Percentiles rank a stretch among this genome's conserved stretches.
Conservation (phyloP, 2,329 filamentous ascomycete species). For the Sphaerulina populicola region DNA sequence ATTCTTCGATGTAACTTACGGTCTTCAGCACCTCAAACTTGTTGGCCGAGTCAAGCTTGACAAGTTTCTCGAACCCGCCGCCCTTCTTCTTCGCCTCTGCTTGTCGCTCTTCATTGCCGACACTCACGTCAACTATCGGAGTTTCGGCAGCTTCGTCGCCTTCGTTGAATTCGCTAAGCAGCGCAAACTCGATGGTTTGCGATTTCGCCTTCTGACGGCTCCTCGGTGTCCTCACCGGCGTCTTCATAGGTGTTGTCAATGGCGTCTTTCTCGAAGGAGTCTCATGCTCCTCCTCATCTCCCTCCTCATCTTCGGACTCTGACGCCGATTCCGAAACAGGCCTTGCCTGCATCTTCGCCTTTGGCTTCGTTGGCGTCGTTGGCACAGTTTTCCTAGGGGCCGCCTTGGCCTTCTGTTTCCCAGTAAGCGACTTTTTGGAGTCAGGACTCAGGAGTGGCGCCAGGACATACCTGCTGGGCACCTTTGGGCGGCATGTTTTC, state of each 20-base stretch:
- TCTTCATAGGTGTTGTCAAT: slow-evolving; percentile 13
- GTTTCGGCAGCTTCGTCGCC: slow-evolving; percentile 11
- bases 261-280: slow-evolving; percentile 6
- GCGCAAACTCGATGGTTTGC: slow-evolving; percentile 7
- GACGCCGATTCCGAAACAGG: background rate
- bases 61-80: slow-evolving; percentile 22
- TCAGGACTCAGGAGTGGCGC: background rate
- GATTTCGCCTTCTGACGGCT: slow-evolving; percentile 2
- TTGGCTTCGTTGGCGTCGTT: background rate
- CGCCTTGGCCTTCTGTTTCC: slow-evolving; percentile 8
- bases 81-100: slow-evolving; percentile 19
- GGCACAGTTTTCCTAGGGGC: slow-evolving; percentile 3
- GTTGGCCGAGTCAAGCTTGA: slow-evolving; percentile 29
- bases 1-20: slow-evolving; percentile 19
- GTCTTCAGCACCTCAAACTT: slow-evolving; percentile 31
- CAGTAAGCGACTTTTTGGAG: background rate
- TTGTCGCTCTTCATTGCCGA: slow-evolving; percentile 19
- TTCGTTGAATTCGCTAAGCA: slow-evolving; percentile 8
- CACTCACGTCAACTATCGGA: slow-evolving; percentile 24
- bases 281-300: background rate
- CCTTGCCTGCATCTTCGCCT: background rate
- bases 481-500: slow-evolving; percentile 24
- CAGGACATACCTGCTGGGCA: slow-evolving; percentile 12
- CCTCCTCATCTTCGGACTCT: slow-evolving; percentile 5
- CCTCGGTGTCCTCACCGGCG: slow-evolving; percentile 14